Conservation (phyloP, 2,329 filamentous ascomycete species). For the Raffaelea albimanens region DNA sequence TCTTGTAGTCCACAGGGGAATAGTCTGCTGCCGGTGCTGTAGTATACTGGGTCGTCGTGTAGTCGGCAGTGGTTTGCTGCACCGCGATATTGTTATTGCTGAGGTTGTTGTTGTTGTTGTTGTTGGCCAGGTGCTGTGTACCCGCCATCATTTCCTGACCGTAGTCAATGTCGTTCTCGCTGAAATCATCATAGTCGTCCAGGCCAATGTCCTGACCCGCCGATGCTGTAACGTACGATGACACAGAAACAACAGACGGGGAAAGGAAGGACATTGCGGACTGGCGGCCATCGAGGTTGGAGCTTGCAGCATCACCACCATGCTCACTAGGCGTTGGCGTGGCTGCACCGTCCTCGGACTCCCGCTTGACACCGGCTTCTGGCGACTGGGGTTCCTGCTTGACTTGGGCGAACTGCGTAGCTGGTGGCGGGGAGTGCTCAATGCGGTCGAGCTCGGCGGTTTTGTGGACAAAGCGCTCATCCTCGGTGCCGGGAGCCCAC, state of each 20-base stretch:
- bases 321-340: not conserved
- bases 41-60: not conserved
- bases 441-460: slow-evolving; percentile 26
- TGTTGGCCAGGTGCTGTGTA: not conserved
- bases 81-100: not conserved
- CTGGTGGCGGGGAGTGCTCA: slow-evolving; percentile 19
- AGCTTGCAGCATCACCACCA: not conserved
- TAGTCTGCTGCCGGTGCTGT: not conserved
- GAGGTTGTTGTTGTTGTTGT: not conserved
- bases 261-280: not conserved
- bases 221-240: not conserved
- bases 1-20: too few species aligned
- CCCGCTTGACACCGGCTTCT: too few species aligned
- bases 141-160: not conserved
- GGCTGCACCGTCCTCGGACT: too few species aligned
- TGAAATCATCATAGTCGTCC: slow-evolving; percentile 3
- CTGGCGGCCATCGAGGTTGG: not conserved
- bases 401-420: not conserved
- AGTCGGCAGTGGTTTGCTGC: too few species aligned
- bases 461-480: slow-evolving; percentile 23
- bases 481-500: slow-evolving; percentile 32
- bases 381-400: too few species aligned
- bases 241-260: not conserved
- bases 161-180: slow-evolving; percentile 4
- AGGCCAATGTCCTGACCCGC: not conserved